phyloP scores from a whole-genome alignment of 208 protist species.

The Tritrichomonas foetus region DNA sequence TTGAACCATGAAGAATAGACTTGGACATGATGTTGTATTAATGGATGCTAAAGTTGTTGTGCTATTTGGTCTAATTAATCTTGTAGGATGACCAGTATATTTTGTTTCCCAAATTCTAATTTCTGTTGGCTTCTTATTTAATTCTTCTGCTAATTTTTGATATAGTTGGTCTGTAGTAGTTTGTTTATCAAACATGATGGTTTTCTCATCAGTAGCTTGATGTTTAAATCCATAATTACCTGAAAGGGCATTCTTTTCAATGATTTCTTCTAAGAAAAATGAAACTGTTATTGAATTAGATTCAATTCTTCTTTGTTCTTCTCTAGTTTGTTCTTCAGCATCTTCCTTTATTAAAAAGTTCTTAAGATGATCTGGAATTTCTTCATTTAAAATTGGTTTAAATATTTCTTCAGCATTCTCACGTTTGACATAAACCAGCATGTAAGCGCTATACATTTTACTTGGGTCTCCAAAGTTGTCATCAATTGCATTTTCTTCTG shows the following conservation, averaged over 20 bases:
- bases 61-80: not conserved
- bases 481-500: not conserved
- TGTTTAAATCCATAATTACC: not conserved
- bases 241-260: not conserved
- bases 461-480: not conserved
- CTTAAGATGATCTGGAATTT: not conserved
- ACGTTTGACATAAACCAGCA: not conserved
- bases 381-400: not conserved
- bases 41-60: not conserved
- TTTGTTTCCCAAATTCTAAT: not conserved
- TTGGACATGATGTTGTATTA: not conserved
- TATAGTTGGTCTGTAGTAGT: not conserved
- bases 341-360: not conserved
- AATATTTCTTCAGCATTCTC: not conserved
- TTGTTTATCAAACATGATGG: not conserved
- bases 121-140: not conserved
- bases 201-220: too few species aligned
- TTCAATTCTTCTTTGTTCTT: not conserved
- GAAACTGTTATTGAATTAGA: not conserved
- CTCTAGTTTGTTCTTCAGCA: not conserved
- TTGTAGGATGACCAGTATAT: not conserved
- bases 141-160: not conserved
- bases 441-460: not conserved
- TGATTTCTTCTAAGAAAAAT: not conserved
- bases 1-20: not conserved